Base-by-base conservation (phyloP, 1,284 basidiomycete species). In the Coniferiporia weirii region DNA sequence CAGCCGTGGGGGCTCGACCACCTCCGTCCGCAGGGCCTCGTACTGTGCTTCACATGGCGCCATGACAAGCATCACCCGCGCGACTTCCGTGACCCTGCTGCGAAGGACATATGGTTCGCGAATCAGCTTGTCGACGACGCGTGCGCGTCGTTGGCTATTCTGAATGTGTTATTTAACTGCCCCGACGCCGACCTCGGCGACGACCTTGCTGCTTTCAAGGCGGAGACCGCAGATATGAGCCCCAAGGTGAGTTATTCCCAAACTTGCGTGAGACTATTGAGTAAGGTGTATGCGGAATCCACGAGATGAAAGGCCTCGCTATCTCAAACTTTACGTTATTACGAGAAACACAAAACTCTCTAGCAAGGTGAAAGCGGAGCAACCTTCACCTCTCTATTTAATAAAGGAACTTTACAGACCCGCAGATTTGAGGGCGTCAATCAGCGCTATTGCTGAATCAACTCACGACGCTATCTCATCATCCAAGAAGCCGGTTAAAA, bases 101-200 rank as follows among this genome's bases (percentile, higher is more conserved):
- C 81, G 1, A 77, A 79, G 57, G 72, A 71, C 17, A 76, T 85
- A 12, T 85, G 83, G 83, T 85, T 84, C 63, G 83, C 83, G 5
- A 82, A 85, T 66, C 83, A 85, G 66, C 74, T 85, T n/a, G 81
- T 78, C 66, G 78, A 82, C 64, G 82, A 85, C 64, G 81, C 83
- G 1, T 85, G 83, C 65, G 81, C 82, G 2, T 82, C 82, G 0
- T 79, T 79, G 63, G 82, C 83, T 0, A 76, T 85, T 13, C 68
- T 85, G 10, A 85, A 85, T 64, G 79, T 84, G 10, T 66, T 81
- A 3, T 67, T 85, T 22, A 85, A 85, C 65, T 80, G 80, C 58
- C 75, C 78, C 0, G 69, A 71, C 19, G 67, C 84, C 20, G 72
- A 81, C 13, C 65, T 85, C 48, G 81, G 80, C 0, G 69, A 71